Evolutionary conservation across 805 yeast genomes (phyloP), one percentile per base, ranked within the genome.

Genomic region (Zygotorulaspora danielsina): DNA sequence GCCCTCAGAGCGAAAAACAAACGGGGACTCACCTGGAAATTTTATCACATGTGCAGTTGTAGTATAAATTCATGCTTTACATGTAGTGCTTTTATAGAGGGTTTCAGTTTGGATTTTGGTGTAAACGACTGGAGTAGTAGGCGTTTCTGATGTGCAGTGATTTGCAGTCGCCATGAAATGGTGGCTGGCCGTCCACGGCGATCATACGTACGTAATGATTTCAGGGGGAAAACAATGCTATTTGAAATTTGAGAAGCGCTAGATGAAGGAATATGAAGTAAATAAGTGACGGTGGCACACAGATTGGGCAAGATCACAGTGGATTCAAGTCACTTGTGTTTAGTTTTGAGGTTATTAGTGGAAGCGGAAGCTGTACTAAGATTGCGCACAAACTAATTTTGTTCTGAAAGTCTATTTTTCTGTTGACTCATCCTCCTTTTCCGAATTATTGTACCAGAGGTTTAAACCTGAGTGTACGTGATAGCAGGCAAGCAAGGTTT

Each of bases 141-240:
- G n/a, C n/a, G n/a, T n/a, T n/a, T n/a, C n/a, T n/a, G n/a, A n/a
- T n/a, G n/a, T n/a, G n/a, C n/a, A n/a, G n/a, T n/a, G n/a, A n/a
- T n/a, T n/a, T n/a, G n/a, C n/a, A n/a, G 27, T 13, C 4, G 27
- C 13, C n/a, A 24, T 24, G 11, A 11, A 4, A n/a, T 13, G 27
- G 11, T 13, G 18, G 13, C 21, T 13, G 5, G 10, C 9, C 22
- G 16, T 17, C 13, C 13, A 22, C n/a, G n/a, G 19, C n/a, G 15
- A 15, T 2, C 1, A 2, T 2, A 24, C 37, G 37, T 34, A 16
- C 21, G 11, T 17, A 34, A 24, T 24, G 37, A 34, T 19, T 12
- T 34, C 21, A 16, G 19, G 18, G 13, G 37, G 30, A 24, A 34
- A 22, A 21, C 21, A 15, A 31, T 26, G n/a, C 12, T 27, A 12